These are phyloP conservation scores for Casaregolazyma lundiana DNA, from an alignment of 1,139 yeast genomes.

Conservation along the genomic window DNA sequence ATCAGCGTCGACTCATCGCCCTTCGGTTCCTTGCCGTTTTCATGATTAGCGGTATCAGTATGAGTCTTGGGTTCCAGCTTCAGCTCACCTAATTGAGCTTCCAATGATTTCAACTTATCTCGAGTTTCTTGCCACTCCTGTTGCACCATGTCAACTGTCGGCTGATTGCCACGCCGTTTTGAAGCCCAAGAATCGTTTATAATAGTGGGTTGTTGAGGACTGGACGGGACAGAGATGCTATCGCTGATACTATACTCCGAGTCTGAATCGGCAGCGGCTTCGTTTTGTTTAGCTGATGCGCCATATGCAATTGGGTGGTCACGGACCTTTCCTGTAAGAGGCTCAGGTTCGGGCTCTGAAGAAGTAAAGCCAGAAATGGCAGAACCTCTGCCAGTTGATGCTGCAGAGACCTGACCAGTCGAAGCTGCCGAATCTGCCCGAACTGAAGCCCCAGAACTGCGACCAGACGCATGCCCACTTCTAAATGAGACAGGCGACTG, in stretches of 20 bases:
- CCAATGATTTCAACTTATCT: slow-evolving; percentile 1
- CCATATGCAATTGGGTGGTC: neutral
- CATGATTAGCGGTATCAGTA: no score
- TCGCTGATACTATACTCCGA: slow-evolving; percentile 1
- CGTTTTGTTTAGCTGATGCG: neutral
- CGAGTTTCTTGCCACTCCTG: slow-evolving; percentile 2
- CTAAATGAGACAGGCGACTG: neutral
- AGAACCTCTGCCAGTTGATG: no score
- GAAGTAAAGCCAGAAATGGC: no score
- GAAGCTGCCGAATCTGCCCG: no score
- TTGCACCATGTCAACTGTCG: neutral
- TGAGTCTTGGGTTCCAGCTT: neutral
- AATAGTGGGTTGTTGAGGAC: slow-evolving; percentile 1
- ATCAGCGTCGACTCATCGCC: neutral
- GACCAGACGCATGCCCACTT: neutral
- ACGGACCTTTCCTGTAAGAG: neutral
- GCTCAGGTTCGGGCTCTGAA: neutral
- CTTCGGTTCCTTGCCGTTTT: no score
- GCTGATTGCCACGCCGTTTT: neutral
- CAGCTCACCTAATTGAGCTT: neutral
- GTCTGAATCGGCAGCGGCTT: neutral
- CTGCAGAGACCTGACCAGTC: no score
- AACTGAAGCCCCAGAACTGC: no score
- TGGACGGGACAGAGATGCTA: neutral
- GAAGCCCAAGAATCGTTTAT: neutral